Base-by-base conservation (phyloP, 208 protist genomes). In the Herpetomonas samuelpessoai region DNA sequence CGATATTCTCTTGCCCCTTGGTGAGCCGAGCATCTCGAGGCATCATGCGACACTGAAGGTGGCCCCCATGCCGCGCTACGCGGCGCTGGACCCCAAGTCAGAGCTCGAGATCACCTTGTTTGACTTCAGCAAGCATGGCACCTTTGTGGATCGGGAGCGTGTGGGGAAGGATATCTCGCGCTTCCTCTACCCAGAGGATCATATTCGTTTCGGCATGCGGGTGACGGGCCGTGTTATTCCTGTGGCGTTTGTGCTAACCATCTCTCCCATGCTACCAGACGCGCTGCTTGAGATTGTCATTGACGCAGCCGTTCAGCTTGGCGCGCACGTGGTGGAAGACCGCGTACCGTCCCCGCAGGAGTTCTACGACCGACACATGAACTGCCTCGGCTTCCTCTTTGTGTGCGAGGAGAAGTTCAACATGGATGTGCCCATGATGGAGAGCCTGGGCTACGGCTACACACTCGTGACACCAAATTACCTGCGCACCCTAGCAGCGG, bases 101-200 rank as follows among this genome's bases (percentile, higher is more conserved):
- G 55, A 72, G 51, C 52, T 80, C 1, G 64, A 77, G 28, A 54
- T 85, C 0, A 46, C 59, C 25, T 57, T 91, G 9, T 64, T 63
- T 19, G 83, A 91, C 51, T 68, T 71, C 38, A 86, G 79, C 44
- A 91, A 91, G 69, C 81, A 91, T 54, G 84, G 84, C 35, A 91
- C 81, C 10, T 78, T 84, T 29, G 76, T 88, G 0, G 73, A 91
- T 47, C 57, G 66, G n/a, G 84, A 91, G 67, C 74, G 68, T n/a
- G 57, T 91, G 9, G 78, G 75, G 19, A 75, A 69, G 28, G 75
- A 79, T 44, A 86, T 75, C 53, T 50, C 63, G 2, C 55, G 80
- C 12, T 81, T 81, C 56, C 31, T 91, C 4, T 85, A 86, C 50
- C 57, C 71, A 1, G 84, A 84, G 53, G 84, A 88, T 41, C 68